These are phyloP conservation scores for Globisporangium rhizosaccharum DNA, from an alignment of 352 stramenopile genomes.

Conservation along the genomic window DNA sequence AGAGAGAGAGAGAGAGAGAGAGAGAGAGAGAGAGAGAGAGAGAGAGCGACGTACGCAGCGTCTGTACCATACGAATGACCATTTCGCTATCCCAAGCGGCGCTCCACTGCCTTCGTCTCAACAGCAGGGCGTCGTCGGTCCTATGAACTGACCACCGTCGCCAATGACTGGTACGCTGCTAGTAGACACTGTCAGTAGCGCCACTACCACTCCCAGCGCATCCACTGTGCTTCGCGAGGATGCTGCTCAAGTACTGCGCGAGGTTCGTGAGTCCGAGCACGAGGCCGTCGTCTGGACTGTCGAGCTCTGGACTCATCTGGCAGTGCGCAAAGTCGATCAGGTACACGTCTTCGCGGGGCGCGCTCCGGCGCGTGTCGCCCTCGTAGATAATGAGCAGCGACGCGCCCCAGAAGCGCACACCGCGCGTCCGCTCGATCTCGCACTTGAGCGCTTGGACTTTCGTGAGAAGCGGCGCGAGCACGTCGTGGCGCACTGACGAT, in stretches of 20 bases:
- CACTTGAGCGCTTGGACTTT: slow-evolving; percentile 43
- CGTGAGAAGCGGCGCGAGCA: slow-evolving; percentile 31
- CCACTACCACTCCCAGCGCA: neutral
- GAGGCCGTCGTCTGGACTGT: slow-evolving; percentile 53
- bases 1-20: no score
- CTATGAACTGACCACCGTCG: neutral
- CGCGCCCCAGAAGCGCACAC: slow-evolving; percentile 68
- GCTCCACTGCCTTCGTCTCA: neutral
- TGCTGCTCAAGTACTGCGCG: slow-evolving; percentile 34
- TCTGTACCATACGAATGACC: slow-evolving; percentile 9
- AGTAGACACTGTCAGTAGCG: neutral
- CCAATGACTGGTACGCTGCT: neutral
- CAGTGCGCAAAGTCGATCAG: slow-evolving; percentile 81
- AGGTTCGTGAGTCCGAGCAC: slow-evolving; percentile 66
- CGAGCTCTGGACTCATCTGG: slow-evolving; percentile 51
- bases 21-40: no score
- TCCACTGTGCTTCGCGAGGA: slow-evolving; percentile 13
- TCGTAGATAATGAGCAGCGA: slow-evolving; percentile 78
- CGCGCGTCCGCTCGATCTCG: slow-evolving; percentile 34
- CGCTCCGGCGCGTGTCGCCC: slow-evolving; percentile 32
- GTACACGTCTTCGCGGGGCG: slow-evolving; percentile 36
- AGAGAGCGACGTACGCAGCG: neutral
- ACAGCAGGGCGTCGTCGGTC: no score
- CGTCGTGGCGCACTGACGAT: slow-evolving; percentile 30
- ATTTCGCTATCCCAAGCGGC: neutral